A percentile compares a stretch with the other conserved stretches of the same genome.
Evolutionary conservation across 208 protist genomes (phyloP).

Genomic region (Polymyxa betae): DNA sequence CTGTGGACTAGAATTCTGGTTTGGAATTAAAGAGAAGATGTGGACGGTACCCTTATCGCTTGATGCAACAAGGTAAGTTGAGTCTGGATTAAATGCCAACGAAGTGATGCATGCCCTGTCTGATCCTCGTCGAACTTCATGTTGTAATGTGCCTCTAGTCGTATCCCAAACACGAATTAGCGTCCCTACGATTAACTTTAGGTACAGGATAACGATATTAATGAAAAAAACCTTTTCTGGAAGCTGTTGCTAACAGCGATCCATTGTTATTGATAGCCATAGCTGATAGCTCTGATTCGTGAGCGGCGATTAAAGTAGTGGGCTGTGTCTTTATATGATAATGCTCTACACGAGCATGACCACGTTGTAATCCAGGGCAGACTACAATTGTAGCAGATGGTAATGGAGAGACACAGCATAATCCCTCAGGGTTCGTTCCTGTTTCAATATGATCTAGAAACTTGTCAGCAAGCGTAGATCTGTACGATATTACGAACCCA

Average conservation of each 20-base stretch:
- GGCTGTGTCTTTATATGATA: conserved; percentile 70
- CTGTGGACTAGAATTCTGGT: background rate
- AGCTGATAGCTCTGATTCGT: conserved; percentile 77
- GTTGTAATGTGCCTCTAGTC: conserved; percentile 71
- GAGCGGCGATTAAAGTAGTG: conserved; percentile 74
- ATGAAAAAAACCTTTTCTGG: conserved; percentile 71
- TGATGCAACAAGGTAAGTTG: conserved; percentile 60
- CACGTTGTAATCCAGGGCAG: conserved; percentile 76
- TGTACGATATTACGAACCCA: background rate
- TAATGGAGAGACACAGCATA: conserved; percentile 77
- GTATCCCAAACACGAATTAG: conserved; percentile 86
- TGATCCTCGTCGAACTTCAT: conserved; percentile 80
- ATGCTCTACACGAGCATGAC: conserved; percentile 74
- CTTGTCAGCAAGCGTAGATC: background rate
- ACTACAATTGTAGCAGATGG: conserved; percentile 74
- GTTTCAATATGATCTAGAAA: conserved; percentile 82
- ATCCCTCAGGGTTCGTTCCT: conserved; percentile 78
- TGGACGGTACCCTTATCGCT: conserved; percentile 69
- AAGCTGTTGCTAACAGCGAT: conserved; percentile 80
- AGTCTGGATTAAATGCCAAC: conserved; percentile 63
- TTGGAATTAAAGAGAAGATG: conserved; percentile 62
- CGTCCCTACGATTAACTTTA: conserved; percentile 74
- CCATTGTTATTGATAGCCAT: conserved; percentile 84
- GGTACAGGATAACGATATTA: conserved; percentile 14
- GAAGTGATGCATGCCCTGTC: conserved; percentile 69